Evolutionary conservation across 805 yeast genomes (phyloP).

Genomic region (Monosporozyma yasuniensis): DNA sequence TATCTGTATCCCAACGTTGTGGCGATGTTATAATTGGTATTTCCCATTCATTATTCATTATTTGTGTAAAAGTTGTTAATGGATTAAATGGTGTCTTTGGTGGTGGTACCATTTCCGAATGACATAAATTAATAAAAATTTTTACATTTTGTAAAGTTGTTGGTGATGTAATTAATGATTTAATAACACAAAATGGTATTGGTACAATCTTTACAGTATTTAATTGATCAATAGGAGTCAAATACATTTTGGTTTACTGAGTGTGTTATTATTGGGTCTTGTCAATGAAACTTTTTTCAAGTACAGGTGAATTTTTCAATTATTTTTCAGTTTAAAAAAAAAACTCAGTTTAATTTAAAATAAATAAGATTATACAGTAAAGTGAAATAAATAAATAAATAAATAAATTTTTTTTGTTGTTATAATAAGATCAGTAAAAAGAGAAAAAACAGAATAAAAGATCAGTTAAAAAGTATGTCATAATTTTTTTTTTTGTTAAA

Average conservation of each 20-base stretch:
- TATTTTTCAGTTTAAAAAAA: too few species aligned
- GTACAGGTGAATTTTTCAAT: too few species aligned
- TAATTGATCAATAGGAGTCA: neutral
- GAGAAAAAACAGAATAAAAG: neutral
- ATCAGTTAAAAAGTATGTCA: too few species aligned
- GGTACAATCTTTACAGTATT: slow-evolving; percentile 12
- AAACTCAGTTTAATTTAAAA: too few species aligned
- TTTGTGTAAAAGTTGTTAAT: slow-evolving; percentile 48
- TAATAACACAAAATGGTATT: slow-evolving; percentile 64
- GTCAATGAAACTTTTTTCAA: neutral
- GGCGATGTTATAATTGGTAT: slow-evolving; percentile 70
- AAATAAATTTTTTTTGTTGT: too few species aligned
- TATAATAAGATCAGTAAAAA: neutral
- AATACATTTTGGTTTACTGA: neutral
- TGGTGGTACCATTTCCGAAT: slow-evolving; percentile 52
- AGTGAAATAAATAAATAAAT: neutral
- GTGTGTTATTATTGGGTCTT: neutral
- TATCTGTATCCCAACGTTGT: slow-evolving; percentile 49
- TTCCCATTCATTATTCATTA: slow-evolving; percentile 71
- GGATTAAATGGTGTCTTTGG: slow-evolving; percentile 52
- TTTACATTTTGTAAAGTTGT: slow-evolving; percentile 35
- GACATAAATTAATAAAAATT: slow-evolving; percentile 71
- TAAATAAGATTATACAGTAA: too few species aligned
- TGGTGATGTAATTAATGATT: slow-evolving; percentile 43
- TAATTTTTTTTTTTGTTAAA: too few species aligned